These are phyloP conservation scores for Pleurotus giganteus DNA, from an alignment of 768 basidiomycete genomes.

Conservation along the genomic window DNA sequence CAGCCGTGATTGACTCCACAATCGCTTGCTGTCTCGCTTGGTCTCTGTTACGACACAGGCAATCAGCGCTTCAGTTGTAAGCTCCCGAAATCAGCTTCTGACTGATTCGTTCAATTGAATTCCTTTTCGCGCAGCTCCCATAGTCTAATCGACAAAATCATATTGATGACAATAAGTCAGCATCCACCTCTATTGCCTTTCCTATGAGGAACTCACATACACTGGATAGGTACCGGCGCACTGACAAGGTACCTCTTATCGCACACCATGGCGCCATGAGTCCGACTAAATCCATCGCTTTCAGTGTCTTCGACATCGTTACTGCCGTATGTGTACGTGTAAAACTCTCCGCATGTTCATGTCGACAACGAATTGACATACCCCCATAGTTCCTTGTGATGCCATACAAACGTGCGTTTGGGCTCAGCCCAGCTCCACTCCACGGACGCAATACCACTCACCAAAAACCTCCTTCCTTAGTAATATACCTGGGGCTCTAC, in stretches of 20 bases:
- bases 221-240: neutral
- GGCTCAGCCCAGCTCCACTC: neutral
- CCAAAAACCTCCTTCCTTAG: neutral
- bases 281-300: neutral
- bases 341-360: neutral
- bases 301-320: constrained; percentile 8
- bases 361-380: neutral
- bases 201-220: neutral
- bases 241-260: constrained; percentile 1
- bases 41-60: constrained; percentile 3
- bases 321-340: constrained; percentile 8
- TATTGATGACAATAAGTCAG: constrained; percentile 10
- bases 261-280: neutral
- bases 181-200: neutral
- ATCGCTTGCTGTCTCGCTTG: constrained; percentile 4
- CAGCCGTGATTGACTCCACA: constrained; percentile 3
- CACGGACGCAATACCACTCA: neutral
- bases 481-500: constrained; percentile 8
- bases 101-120: neutral
- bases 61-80: constrained; percentile 5
- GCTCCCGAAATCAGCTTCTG: neutral
- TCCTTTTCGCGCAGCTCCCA: neutral
- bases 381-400: constrained; percentile 6
- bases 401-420: constrained; percentile 9
- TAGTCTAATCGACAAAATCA: constrained; percentile 6